phyloP scores from a whole-genome alignment of 306 rosid genomes.

The Purshia tridentata region DNA sequence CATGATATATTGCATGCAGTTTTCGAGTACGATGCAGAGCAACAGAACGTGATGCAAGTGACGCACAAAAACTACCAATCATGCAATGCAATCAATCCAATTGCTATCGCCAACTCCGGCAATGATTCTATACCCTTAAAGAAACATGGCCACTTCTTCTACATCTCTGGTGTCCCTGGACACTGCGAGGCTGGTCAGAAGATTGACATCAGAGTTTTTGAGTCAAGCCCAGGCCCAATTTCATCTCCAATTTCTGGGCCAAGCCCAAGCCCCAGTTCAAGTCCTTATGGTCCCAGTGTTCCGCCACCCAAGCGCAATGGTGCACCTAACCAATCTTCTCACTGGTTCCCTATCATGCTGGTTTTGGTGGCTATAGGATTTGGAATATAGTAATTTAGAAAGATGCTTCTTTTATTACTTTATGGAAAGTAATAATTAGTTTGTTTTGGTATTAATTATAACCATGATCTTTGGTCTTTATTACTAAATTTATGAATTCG shows the following conservation, averaged over 20 bases:
- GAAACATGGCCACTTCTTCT: constrained; percentile 28
- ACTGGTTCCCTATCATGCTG: not conserved
- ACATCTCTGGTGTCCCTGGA: constrained; percentile 29
- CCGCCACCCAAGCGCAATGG: not conserved
- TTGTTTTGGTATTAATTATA: no score
- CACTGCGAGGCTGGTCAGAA: constrained; percentile 35
- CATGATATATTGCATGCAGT: constrained; percentile 9
- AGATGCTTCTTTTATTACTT: not conserved
- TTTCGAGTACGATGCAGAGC: constrained; percentile 23
- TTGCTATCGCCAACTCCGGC: constrained; percentile 12
- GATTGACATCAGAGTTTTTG: constrained; percentile 28
- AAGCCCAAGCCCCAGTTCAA: no score
- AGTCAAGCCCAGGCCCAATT: not conserved
- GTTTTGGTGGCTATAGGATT: not conserved
- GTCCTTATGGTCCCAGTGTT: no score
- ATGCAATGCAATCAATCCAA: constrained; percentile 30
- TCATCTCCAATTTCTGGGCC: not conserved
- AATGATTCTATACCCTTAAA: constrained; percentile 17
- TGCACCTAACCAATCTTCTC: not conserved
- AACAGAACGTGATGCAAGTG: constrained; percentile 32
- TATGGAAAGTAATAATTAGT: no score
- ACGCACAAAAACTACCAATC: constrained; percentile 7
- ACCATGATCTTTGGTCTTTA: no score
- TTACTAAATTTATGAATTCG: no score
- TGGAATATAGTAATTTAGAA: no score